A percentile compares a stretch with the other conserved stretches of the same genome.
These are phyloP conservation scores for Zygnema circumcarinatum DNA, from an alignment of 139 green algal genomes.

Conservation along the genomic window DNA sequence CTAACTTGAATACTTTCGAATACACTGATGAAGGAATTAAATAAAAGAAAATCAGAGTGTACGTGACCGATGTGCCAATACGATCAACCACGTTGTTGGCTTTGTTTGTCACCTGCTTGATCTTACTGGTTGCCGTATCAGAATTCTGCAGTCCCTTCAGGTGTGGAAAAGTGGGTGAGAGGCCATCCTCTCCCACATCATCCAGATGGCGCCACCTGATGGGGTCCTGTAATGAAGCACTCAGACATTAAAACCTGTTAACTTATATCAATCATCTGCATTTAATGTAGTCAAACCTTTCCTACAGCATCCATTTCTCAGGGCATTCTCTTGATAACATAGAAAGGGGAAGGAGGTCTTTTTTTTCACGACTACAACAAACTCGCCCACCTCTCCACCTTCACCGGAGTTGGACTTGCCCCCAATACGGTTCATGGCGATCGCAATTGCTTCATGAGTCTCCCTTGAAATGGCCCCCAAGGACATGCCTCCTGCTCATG, in stretches of 20 bases:
- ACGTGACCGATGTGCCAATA: no score
- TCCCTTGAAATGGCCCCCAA: slow-evolving; percentile 96
- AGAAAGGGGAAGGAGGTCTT: no score
- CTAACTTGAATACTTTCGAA: background rate
- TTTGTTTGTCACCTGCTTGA: slow-evolving; percentile 97
- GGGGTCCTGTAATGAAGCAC: slow-evolving; percentile 50
- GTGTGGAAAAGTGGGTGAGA: slow-evolving; percentile 82
- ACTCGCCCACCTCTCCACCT: slow-evolving; percentile 89
- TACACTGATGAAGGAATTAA: no score
- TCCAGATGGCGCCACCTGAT: slow-evolving; percentile 67
- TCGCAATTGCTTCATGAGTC: slow-evolving; percentile 98
- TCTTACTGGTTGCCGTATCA: slow-evolving; percentile 91
- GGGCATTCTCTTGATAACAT: no score
- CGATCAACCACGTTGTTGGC: no score
- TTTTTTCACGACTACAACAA: no score
- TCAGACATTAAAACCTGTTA: no score
- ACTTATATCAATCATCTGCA: no score
- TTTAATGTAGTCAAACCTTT: no score
- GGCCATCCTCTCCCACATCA: slow-evolving; percentile 81
- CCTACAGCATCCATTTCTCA: no score
- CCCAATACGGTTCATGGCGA: slow-evolving; percentile 98
- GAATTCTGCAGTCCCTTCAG: slow-evolving; percentile 90
- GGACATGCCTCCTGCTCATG: slow-evolving; percentile 87
- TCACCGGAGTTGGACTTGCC: slow-evolving; percentile 93
- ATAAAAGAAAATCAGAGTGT: no score